Conservation (phyloP, 192 early-diverging fungal genomes). For the Coemansia pectinata region DNA sequence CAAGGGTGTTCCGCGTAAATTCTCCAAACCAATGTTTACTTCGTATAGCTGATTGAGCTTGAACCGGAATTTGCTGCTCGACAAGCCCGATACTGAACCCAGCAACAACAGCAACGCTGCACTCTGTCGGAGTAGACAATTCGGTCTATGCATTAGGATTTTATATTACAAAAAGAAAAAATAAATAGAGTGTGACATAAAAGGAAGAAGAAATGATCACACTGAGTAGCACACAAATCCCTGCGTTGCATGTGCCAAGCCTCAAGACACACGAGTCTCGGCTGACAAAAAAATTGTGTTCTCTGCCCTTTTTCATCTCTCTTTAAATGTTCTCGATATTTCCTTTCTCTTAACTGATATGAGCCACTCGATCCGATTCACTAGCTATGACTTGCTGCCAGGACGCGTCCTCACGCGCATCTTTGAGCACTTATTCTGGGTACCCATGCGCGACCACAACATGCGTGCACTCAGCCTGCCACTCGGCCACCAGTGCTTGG, state of each 20-base stretch:
- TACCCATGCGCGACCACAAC: conserved; percentile 14
- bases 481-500: conserved; percentile 18
- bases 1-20: conserved; percentile 69
- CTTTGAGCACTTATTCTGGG: conserved; percentile 44
- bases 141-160: neutral
- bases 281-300: neutral
- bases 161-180: neutral
- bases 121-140: neutral
- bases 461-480: conserved; percentile 18
- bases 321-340: neutral
- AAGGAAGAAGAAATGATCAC: neutral
- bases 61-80: conserved; percentile 45
- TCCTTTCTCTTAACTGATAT: neutral
- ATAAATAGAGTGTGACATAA: neutral
- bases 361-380: neutral
- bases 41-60: conserved; percentile 62
- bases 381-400: conserved; percentile 7
- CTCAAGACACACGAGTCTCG: too few relatives aligned
- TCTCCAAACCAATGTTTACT: conserved; percentile 63
- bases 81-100: conserved; percentile 13
- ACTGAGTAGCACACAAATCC: neutral
- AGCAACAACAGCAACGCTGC: neutral
- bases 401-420: conserved; percentile 17
- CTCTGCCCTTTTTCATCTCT: neutral
- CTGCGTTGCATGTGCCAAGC: neutral